Evolutionary conservation across 2,329 filamentous ascomycete genomes (phyloP).

Genomic region (Nemania bipapillata): DNA sequence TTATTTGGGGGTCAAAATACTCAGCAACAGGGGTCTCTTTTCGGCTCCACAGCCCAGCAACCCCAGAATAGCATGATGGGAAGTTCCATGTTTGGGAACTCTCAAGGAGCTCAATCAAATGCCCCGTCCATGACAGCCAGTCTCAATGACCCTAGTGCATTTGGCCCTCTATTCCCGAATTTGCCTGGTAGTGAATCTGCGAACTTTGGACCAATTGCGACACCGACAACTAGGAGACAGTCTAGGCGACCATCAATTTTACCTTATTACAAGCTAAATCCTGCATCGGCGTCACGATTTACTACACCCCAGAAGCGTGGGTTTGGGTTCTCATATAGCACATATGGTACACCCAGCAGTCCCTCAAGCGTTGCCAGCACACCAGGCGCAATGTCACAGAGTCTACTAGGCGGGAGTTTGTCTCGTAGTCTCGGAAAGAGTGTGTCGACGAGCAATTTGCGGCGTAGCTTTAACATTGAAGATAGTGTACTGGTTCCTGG

Average conservation of each 20-base stretch:
- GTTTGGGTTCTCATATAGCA: constrained; percentile 93
- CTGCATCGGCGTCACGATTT: constrained; percentile 80
- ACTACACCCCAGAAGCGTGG: constrained; percentile 86
- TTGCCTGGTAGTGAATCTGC: constrained; percentile 69
- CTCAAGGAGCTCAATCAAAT: constrained; percentile 61
- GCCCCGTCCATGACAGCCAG: constrained; percentile 79
- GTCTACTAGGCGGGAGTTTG: constrained; percentile 74
- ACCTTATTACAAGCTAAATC: constrained; percentile 87
- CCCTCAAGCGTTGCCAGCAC: constrained; percentile 75
- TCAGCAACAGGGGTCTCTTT: constrained; percentile 60
- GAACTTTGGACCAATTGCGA: constrained; percentile 90
- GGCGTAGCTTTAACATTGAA: constrained; percentile 81
- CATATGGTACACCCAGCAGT: constrained; percentile 83
- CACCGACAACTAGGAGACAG: constrained; percentile 81
- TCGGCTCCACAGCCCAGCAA: constrained; percentile 63
- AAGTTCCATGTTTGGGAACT: constrained; percentile 69
- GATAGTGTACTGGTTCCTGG: constrained; percentile 88
- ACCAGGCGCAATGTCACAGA: constrained; percentile 73
- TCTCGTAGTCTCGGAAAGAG: constrained; percentile 83
- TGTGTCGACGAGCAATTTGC: constrained; percentile 85
- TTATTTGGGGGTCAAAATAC: constrained; percentile 65
- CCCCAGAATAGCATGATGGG: constrained; percentile 59
- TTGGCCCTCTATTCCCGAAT: constrained; percentile 86
- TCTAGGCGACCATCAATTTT: constrained; percentile 81
- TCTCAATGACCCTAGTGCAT: constrained; percentile 84